These are phyloP conservation scores for Saccharomycopsis sp. DNA, from an alignment of 805 yeast species.

Conservation along the genomic window DNA sequence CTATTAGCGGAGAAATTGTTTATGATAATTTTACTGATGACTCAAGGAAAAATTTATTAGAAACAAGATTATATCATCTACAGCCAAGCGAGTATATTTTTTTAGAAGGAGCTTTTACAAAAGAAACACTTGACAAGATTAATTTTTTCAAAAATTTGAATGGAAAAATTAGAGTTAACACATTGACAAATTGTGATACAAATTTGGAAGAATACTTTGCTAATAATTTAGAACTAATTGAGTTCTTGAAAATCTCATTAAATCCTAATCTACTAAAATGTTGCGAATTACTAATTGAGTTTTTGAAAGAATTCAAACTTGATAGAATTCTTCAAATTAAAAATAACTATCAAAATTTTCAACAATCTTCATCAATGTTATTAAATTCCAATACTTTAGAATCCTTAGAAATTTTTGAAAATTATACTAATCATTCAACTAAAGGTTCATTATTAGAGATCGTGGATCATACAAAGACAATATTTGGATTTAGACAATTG, in stretches of 20 bases:
- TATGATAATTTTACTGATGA: conserved; percentile 64
- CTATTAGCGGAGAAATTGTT: conserved; percentile 64
- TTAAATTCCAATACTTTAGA: conserved; percentile 55
- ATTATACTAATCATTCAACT: conserved; percentile 42
- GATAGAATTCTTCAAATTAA: conserved; percentile 42
- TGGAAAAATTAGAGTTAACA: conserved; percentile 4
- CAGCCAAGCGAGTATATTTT: conserved; percentile 67
- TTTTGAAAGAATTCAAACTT: conserved; percentile 55
- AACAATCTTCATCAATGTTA: conserved; percentile 37
- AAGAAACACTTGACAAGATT: conserved; percentile 1
- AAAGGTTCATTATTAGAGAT: conserved; percentile 74
- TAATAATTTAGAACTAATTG: background rate
- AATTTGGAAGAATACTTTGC: background rate
- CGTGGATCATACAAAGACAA: conserved; percentile 69
- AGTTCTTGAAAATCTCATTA: background rate
- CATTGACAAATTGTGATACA: conserved; percentile 1
- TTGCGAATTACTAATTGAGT: conserved; percentile 37
- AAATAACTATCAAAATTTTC: conserved; percentile 43
- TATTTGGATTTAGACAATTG: conserved; percentile 61
- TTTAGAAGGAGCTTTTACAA: conserved; percentile 28
- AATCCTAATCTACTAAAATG: conserved; percentile 20
- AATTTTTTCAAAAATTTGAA: conserved; percentile 4
- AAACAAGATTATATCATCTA: conserved; percentile 63
- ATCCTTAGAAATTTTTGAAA: conserved; percentile 66
- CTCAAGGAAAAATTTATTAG: conserved; percentile 46